These are phyloP conservation scores for Helenozyma baotianmanensis DNA, from an alignment of 805 yeast species.

Conservation along the genomic window DNA sequence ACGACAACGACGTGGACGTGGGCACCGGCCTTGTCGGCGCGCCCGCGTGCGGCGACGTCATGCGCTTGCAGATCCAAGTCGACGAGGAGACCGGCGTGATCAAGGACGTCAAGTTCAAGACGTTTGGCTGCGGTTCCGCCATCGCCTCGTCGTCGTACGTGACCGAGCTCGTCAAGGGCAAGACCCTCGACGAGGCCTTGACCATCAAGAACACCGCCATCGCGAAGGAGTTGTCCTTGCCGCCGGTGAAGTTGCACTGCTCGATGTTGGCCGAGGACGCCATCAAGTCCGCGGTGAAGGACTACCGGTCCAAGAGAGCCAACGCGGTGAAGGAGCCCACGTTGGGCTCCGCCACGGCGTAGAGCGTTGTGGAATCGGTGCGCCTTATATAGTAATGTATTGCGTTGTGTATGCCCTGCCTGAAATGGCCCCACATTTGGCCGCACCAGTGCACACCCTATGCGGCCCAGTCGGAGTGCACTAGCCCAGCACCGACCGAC, in stretches of 20 bases:
- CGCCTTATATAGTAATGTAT: too few species aligned
- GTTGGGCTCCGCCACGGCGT: conserved; percentile 37
- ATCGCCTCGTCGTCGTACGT: conserved; percentile 94
- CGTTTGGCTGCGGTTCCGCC: conserved; percentile 99
- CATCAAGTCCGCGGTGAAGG: conserved; percentile 93
- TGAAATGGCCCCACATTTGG: too few species aligned
- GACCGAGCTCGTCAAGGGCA: conserved; percentile 93
- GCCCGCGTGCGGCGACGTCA: conserved; percentile 99
- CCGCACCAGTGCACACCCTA: too few species aligned
- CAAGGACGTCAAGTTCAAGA: conserved; percentile 93
- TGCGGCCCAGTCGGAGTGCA: too few species aligned
- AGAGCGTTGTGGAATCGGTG: too few species aligned
- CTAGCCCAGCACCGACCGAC: too few species aligned
- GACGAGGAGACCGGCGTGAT: conserved; percentile 86
- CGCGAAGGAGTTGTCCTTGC: conserved; percentile 90
- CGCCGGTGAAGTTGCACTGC: conserved; percentile 96
- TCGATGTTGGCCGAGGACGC: conserved; percentile 99
- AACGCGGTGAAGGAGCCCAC: conserved; percentile 42
- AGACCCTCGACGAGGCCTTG: conserved; percentile 89
- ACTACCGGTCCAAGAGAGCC: conserved; percentile 79
- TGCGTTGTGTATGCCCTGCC: too few species aligned
- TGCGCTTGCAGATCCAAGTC: conserved; percentile 94
- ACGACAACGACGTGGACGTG: conserved; percentile 68
- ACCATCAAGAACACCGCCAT: conserved; percentile 89
- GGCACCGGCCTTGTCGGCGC: conserved; percentile 99